Evolutionary conservation across 2,329 filamentous ascomycete species (phyloP), one percentile per base, ranked within the genome.

Genomic region (Cytospora piceae): DNA sequence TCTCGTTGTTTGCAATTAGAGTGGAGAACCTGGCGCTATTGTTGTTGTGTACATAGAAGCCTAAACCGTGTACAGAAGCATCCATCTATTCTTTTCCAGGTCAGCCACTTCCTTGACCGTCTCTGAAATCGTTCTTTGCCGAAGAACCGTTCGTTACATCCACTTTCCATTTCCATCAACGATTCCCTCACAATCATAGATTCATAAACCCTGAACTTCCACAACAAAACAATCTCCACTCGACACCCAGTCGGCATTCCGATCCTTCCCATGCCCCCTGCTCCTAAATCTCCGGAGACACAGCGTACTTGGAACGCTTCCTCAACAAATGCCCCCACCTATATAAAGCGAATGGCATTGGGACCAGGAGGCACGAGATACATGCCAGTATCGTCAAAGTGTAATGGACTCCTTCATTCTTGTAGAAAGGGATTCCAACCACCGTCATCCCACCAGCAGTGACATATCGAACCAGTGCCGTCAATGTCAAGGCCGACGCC

Each of bases 371-470:
- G 14, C 70, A 69, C 0, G 75, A 67, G 0, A 77, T 65, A 8
- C 73, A 75, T 1, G 70, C 76, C 61, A 77, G 63, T 6, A 77
- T 75, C 0, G 75, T 77, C 11, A 77, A 67, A 0, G 76, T 74
- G 34, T 76, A 75, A 29, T 74, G 72, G 0, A 73, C 74, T 8
- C 75, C 74, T 70, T 76, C 70, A 1, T 73, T 76, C 24, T 72
- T 68, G 27, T 76, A 77, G 31, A 77, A 74, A 0, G 75, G 75
- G 5, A 76, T 73, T 0, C 75, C 74, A 3, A 72, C 75, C 2
- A 77, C 73, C 1, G 74, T 74, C 73, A 77, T 76, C 0, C 75
- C 75, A 7, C 75, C 74, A 0, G 75, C 75, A 0, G 72, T 68
- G 2, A 74, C 34, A 4, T 77, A 77, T n/a, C 75, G 58, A 0